Base-by-base conservation (phyloP, 495 filamentous ascomycete genomes). In the Astrocystis sublimbata region DNA sequence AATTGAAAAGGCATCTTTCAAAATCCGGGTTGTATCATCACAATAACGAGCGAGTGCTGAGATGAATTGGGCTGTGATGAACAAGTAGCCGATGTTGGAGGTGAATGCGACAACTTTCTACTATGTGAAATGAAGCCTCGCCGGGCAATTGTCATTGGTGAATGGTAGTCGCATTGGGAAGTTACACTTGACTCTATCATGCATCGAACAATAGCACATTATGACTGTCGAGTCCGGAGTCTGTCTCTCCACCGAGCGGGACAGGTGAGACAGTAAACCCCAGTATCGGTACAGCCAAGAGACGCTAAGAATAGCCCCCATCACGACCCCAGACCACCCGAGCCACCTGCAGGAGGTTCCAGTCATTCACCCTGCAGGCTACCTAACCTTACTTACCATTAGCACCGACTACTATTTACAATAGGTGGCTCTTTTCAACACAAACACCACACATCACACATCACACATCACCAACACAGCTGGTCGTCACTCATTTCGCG, bases 1-100 rank as follows among this genome's bases (percentile, higher is more conserved):
- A 93, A 96, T 19, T 88, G 86, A 73, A 88, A 97, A 43, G 93
- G 92, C 93, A 97, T 96, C 33, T 61, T 83, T 17, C 15, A 7
- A 7, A 31, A 33, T 33, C n/a, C 9, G 9, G 30, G 19, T 35
- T 33, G 10, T 35, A 15, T 12, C 9, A 13, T 49, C 19, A 15
- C 12, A 23, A 49, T 2, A 17, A 49, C 17, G n/a, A n/a, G n/a
- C n/a, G n/a, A n/a, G n/a, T n/a, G n/a, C n/a, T n/a, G n/a, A n/a
- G n/a, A n/a, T n/a, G n/a, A n/a, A n/a, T n/a, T n/a, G n/a, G n/a
- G n/a, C n/a, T 6, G 24, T 19, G 6, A 42, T 43, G 7, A 24
- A 47, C 2, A 26, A n/a, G 6, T 47, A 28, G 43, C 26, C n/a
- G n/a, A n/a, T n/a, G n/a, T n/a, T n/a, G n/a, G n/a, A n/a, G 43